Evolutionary conservation across 768 basidiomycete species (phyloP).

Genomic region (Auricularia heimuer): DNA sequence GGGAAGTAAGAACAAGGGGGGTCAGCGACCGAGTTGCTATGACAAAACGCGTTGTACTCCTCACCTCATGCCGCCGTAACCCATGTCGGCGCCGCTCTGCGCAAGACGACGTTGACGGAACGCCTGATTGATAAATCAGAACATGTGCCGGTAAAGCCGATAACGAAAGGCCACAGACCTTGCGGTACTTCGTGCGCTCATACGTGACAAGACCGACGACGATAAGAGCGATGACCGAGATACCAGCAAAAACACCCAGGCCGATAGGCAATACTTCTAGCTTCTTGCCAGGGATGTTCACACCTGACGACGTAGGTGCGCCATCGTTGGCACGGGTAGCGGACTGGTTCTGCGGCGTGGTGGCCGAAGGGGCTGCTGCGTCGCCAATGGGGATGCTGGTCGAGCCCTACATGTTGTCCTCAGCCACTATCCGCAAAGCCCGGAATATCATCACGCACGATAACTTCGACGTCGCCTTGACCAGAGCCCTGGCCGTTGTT

Average conservation of each 20-base stretch:
- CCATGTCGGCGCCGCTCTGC: slow-evolving; percentile 47
- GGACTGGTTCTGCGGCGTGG: slow-evolving; percentile 27
- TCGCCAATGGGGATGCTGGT: slow-evolving; percentile 2
- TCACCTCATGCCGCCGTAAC: slow-evolving; percentile 49
- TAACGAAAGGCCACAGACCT: slow-evolving; percentile 34
- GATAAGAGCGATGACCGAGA: slow-evolving; percentile 73
- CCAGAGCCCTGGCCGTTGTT: not conserved
- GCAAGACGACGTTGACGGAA: slow-evolving; percentile 69
- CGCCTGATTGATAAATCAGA: slow-evolving; percentile 30
- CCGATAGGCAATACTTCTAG: slow-evolving; percentile 74
- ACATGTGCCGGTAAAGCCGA: not conserved
- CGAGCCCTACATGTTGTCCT: slow-evolving; percentile 1
- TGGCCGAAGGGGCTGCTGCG: slow-evolving; percentile 10
- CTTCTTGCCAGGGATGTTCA: slow-evolving; percentile 61
- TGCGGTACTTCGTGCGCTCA: slow-evolving; percentile 80
- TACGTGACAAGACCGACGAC: slow-evolving; percentile 78
- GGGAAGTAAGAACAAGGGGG: not conserved
- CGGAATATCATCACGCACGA: too few species aligned
- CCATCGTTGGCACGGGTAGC: slow-evolving; percentile 23
- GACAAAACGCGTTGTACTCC: slow-evolving; percentile 1
- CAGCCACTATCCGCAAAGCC: not conserved
- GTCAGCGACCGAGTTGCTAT: not conserved
- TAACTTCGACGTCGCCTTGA: too few species aligned
- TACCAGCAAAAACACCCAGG: slow-evolving; percentile 74
- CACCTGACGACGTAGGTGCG: slow-evolving; percentile 27